These are phyloP conservation scores for Eucalyptus paniculata DNA, from an alignment of 345 rosid species.

Conservation along the genomic window DNA sequence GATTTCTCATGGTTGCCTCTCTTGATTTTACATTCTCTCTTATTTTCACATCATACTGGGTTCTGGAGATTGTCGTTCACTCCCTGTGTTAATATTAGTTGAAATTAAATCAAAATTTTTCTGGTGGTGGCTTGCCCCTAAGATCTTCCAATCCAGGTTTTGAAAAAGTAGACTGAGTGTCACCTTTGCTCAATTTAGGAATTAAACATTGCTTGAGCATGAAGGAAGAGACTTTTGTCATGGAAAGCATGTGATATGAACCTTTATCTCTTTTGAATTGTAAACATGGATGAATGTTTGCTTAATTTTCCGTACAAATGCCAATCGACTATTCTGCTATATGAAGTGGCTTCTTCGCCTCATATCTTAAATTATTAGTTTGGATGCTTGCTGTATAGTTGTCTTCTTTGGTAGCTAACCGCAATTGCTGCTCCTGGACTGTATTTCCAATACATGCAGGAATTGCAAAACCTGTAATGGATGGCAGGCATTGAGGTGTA, in stretches of 20 bases:
- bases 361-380: not conserved
- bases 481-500: slow-evolving; percentile 85
- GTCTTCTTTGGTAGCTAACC: not conserved
- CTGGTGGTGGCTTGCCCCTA: not conserved
- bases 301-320: not conserved
- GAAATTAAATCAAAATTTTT: not conserved
- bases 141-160: not conserved
- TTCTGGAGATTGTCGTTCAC: not conserved
- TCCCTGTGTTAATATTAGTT: not conserved
- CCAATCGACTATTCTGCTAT: not conserved
- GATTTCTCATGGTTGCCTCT: not conserved
- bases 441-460: slow-evolving; percentile 20
- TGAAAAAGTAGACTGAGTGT: not conserved
- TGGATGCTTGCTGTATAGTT: not conserved
- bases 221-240: not conserved
- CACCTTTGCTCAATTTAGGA: not conserved
- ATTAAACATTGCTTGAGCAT: not conserved
- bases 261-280: not conserved
- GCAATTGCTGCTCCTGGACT: not conserved
- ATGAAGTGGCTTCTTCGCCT: not conserved
- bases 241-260: not conserved
- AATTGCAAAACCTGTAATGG: slow-evolving; percentile 75
- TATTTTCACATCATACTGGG: not conserved
- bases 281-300: not conserved
- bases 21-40: not conserved